A percentile compares a stretch with the other conserved stretches of the same genome.
These are phyloP conservation scores for Hymenoscyphus fraxineus DNA, from an alignment of 2,329 filamentous ascomycete species.

Conservation along the genomic window DNA sequence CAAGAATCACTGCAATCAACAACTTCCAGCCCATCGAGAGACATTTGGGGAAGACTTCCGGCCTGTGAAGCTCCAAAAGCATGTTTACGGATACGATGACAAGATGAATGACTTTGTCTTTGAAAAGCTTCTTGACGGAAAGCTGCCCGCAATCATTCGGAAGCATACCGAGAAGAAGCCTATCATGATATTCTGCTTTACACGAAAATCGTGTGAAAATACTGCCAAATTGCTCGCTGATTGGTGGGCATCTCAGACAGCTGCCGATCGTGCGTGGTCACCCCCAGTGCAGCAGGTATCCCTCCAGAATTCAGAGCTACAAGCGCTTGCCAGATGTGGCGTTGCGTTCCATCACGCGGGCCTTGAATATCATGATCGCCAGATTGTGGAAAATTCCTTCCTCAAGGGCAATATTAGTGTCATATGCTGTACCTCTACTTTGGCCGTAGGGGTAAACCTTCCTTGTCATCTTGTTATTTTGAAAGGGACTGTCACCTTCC, in stretches of 20 bases:
- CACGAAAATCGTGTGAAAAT: constrained; percentile 62
- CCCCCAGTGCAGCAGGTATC: constrained; percentile 48
- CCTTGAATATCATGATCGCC: constrained; percentile 60
- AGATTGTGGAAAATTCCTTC: constrained; percentile 63
- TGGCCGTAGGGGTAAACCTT: constrained; percentile 79
- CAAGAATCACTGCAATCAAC: constrained; percentile 53
- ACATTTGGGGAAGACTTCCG: constrained; percentile 76
- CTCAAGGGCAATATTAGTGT: constrained; percentile 69
- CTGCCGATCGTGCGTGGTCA: constrained; percentile 59
- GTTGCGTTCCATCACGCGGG: constrained; percentile 84
- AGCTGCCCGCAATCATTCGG: constrained; percentile 61
- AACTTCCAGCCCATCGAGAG: constrained; percentile 62
- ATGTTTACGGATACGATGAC: constrained; percentile 68
- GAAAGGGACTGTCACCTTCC: constrained; percentile 71
- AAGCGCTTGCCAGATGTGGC: constrained; percentile 47
- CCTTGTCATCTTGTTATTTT: constrained; percentile 81
- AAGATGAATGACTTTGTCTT: constrained; percentile 70
- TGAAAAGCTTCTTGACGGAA: constrained; percentile 63
- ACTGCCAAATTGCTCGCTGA: constrained; percentile 67
- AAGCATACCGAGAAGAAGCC: constrained; percentile 69
- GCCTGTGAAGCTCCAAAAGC: constrained; percentile 71
- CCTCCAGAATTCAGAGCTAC: constrained; percentile 58
- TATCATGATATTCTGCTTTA: constrained; percentile 80
- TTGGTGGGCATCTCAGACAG: constrained; percentile 54
- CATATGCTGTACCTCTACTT: constrained; percentile 82